Evolutionary conservation across 1,284 basidiomycete species (phyloP).

Genomic region (Apiotrichum sp.): DNA sequence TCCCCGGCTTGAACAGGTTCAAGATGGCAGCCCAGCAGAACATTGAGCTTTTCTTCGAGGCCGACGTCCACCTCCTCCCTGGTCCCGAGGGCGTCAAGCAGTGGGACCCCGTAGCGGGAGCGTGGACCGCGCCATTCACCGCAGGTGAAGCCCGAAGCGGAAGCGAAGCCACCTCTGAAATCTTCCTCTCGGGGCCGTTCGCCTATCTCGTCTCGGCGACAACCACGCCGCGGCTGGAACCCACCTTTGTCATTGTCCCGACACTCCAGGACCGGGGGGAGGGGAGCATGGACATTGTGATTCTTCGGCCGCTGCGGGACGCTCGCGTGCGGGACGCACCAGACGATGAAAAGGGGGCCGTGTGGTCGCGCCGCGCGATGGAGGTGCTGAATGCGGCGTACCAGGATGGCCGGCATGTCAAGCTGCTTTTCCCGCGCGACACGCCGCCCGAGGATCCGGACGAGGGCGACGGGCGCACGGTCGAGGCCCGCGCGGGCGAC

Average conservation of each 20-base stretch:
- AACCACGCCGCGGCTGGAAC: constrained; percentile 77
- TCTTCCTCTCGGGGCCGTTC: constrained; percentile 62
- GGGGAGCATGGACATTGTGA: constrained; percentile 64
- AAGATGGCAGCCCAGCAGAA: constrained; percentile 76
- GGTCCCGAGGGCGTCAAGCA: constrained; percentile 34
- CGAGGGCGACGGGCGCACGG: no score
- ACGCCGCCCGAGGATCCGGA: no score
- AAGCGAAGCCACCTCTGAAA: no score
- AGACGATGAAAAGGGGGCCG: constrained; percentile 5
- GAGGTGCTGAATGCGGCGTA: constrained; percentile 63
- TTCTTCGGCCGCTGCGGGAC: constrained; percentile 74
- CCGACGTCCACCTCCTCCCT: constrained; percentile 53
- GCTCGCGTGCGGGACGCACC: constrained; percentile 49
- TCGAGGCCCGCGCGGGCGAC: no score
- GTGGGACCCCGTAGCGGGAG: constrained; percentile 55
- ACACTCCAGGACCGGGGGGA: constrained; percentile 45
- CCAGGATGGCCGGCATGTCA: constrained; percentile 62
- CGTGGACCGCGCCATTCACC: constrained; percentile 51
- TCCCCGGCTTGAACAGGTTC: constrained; percentile 77
- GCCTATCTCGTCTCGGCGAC: constrained; percentile 75
- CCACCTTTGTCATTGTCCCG: constrained; percentile 68
- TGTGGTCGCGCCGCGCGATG: constrained; percentile 38
- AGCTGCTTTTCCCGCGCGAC: constrained; percentile 52
- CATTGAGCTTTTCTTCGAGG: constrained; percentile 63
- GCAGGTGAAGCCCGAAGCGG: background rate